Evolutionary conservation across 1,284 basidiomycete genomes (phyloP).

Genomic region (Ustilago hordei): DNA sequence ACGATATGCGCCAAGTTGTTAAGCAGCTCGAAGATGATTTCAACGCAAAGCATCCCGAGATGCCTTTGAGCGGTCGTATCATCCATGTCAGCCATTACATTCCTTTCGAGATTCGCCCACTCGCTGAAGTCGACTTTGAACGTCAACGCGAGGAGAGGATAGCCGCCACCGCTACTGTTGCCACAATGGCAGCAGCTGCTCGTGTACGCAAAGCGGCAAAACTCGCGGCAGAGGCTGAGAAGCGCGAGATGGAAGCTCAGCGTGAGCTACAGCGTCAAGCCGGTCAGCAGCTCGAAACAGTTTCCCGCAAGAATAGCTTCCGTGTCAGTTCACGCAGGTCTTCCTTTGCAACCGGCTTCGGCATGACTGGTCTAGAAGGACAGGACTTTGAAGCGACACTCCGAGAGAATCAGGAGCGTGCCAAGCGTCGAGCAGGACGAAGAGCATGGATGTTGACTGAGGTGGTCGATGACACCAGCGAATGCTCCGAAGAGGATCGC

Average conservation of each 20-base stretch:
- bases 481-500: slow-evolving; percentile 59
- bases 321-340: slow-evolving; percentile 49
- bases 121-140: slow-evolving; percentile 62
- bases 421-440: slow-evolving; percentile 56
- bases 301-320: slow-evolving; percentile 54
- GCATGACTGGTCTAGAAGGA: slow-evolving; percentile 49
- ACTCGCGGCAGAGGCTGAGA: slow-evolving; percentile 49
- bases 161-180: slow-evolving; percentile 62
- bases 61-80: slow-evolving; percentile 64
- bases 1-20: slow-evolving; percentile 56
- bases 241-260: slow-evolving; percentile 49
- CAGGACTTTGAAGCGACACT: slow-evolving; percentile 61
- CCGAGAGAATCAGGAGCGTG: slow-evolving; percentile 64
- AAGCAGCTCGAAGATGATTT: slow-evolving; percentile 63
- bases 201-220: slow-evolving; percentile 60
- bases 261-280: slow-evolving; percentile 45
- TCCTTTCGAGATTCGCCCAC: slow-evolving; percentile 65
- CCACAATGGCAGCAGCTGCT: slow-evolving; percentile 63
- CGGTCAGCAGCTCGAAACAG: slow-evolving; percentile 24
- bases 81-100: slow-evolving; percentile 68
- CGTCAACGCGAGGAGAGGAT: slow-evolving; percentile 57
- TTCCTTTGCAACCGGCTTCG: slow-evolving; percentile 53
- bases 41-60: slow-evolving; percentile 58
- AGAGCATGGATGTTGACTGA: slow-evolving; percentile 66
- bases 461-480: slow-evolving; percentile 62